Evolutionary conservation across 116 monocot species (phyloP), one percentile per base, ranked within the genome.

Genomic region (Cymodocea nodosa): DNA sequence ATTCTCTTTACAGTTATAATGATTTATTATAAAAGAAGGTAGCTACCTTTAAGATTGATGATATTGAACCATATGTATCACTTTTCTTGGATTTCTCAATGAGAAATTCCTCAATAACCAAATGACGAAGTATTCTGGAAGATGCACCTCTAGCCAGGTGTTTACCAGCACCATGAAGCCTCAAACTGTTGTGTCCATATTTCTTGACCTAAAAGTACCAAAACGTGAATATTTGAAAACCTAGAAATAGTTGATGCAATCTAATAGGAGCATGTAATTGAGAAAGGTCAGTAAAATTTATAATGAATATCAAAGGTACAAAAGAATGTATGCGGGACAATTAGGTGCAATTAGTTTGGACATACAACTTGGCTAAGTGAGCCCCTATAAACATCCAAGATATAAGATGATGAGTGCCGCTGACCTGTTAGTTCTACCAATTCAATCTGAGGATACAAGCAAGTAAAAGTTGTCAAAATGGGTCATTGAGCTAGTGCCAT

Each of bases 111-210:
- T 85, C 81, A 66, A 80, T 68, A 53, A 95, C 95, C 62, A 95
- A 71, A 73, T 90, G 80, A 3, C 85, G 84, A 34, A 95, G 60
- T 71, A 95, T 69, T 65, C 87, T 83, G 19, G 95, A 89, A 39
- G 85, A 83, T 68, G 87, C 87, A 30, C 78, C 76, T 77, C 87
- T 90, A 7, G 75, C 76, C 44, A 95, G 70, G 79, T 81, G 80
- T 63, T 85, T 95, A 25, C 95, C 95, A 70, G 85, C 87, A 73
- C 90, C 95, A 79, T 95, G 95, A 79, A 95, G 85, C 19, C 37
- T 56, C 37, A 95, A 48, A 40, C 36, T 76, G 34, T 87, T 63
- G 65, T 95, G 95, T 56, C 75, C 83, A 73, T 90, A 71, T 59
- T 84, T 90, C 77, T 87, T 95, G 17, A 95, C 75, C 95, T 95